These are phyloP conservation scores for Rubia yunnanensis DNA, from an alignment of 257 asterid species.

Conservation along the genomic window DNA sequence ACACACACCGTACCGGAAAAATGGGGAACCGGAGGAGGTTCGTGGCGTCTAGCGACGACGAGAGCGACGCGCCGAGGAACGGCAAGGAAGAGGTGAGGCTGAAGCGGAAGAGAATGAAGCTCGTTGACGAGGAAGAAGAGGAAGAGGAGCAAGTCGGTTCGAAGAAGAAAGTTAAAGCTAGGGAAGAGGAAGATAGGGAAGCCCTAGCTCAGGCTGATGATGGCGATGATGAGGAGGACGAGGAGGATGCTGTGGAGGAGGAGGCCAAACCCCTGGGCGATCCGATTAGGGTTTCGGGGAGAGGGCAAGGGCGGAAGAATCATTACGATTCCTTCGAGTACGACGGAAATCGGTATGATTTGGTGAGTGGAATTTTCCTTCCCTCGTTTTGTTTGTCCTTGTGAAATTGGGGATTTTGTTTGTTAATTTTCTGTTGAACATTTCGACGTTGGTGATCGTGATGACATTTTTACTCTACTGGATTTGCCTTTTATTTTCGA, in stretches of 20 bases:
- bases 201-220: not conserved
- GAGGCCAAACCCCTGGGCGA: constrained; percentile 63
- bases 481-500: too few species aligned
- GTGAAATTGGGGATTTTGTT: not conserved
- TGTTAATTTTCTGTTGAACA: not conserved
- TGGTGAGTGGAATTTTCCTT: constrained; percentile 34
- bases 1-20: not conserved
- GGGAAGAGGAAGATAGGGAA: constrained; percentile 6
- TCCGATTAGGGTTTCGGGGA: constrained; percentile 55
- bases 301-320: constrained; percentile 44
- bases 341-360: constrained; percentile 62
- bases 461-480: too few species aligned
- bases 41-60: constrained; percentile 62
- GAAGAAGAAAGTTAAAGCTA: constrained; percentile 21
- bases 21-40: constrained; percentile 49
- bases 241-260: constrained; percentile 23
- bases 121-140: constrained; percentile 17
- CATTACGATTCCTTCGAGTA: constrained; percentile 54
- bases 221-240: constrained; percentile 28
- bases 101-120: constrained; percentile 21
- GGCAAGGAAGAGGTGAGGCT: constrained; percentile 26
- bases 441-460: not conserved
- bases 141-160: not conserved
- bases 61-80: constrained; percentile 30
- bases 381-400: not conserved